Evolutionary conservation across 495 filamentous ascomycete species (phyloP), one percentile per base, ranked within the genome.

Genomic region (Penicillium crystallinum): DNA sequence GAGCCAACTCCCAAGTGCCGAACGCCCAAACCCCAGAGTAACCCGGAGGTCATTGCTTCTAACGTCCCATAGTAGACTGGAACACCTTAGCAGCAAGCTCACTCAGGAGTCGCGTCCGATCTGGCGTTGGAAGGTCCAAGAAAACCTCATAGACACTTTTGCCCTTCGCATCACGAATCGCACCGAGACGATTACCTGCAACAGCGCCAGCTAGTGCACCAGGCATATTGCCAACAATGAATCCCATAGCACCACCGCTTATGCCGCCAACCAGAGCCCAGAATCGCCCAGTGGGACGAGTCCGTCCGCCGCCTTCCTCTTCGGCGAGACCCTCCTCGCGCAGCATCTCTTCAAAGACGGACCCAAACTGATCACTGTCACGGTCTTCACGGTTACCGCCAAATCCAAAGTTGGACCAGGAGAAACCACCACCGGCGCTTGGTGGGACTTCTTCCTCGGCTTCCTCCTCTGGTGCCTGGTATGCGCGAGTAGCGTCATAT

Each of bases 331-430:
- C 93, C 64, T 97, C 87, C 58, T 98, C 93, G 30, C 87, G 81
- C 68, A 97, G 70, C 93, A 98, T 98, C 77, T 98, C 93, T 76
- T 98, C 95, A 63, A 98, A 98, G 2, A 90, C 87, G 54, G 82
- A 80, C 17, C 85, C 90, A 64, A 97, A 98, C 70, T 97, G 93
- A 53, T 84, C 82, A 39, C 59, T 82, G 70, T 78, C 63, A n/a
- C 79, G 76, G 37, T 79, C 77, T 45, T 81, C 74, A 8, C 70
- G 72, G 42, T 74, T 54, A 4, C 68, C 66, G 7, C 76, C 71
- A 47, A 83, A 85, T 1, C 81, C 82, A 57, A 87, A 88, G 14
- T 67, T 66, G 2, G 77, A 81, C 83, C 82, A 87, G 12, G 81
- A 74, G 66, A 81, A 85, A 5, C 74, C 72, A 30, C 74, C 76